Conservation (phyloP, 164 flowering plant species). For the Tetrastigma voinierianum region DNA sequence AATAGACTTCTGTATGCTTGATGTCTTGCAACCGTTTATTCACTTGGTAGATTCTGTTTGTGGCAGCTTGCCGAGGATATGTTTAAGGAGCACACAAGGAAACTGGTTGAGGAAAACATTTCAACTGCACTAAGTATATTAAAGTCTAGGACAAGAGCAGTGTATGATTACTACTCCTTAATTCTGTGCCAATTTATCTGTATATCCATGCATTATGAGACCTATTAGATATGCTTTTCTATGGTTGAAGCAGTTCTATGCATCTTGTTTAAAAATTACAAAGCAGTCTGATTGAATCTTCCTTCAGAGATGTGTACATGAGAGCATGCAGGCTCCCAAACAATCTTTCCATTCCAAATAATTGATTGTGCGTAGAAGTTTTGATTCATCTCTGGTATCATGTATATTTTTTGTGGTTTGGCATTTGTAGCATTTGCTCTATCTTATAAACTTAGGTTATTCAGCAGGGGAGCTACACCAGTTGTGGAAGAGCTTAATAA, state of each 20-base stretch:
- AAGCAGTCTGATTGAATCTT: background rate
- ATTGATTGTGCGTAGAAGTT: background rate
- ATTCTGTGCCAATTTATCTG: background rate
- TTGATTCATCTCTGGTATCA: background rate
- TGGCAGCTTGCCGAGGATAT: slow-evolving; percentile 88
- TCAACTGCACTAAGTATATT: slow-evolving; percentile 52
- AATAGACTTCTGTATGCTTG: background rate
- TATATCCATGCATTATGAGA: background rate
- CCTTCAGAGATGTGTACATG: background rate
- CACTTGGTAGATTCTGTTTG: slow-evolving; percentile 4
- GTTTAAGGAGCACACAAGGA: slow-evolving; percentile 74
- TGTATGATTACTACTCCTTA: slow-evolving; percentile 36
- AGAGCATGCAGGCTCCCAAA: no score
- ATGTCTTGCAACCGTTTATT: slow-evolving; percentile 4
- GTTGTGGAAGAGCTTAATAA: slow-evolving; percentile 73
- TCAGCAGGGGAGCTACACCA: slow-evolving; percentile 48
- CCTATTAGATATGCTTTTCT: background rate
- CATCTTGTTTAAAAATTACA: no score
- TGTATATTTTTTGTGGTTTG: background rate
- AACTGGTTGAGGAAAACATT: slow-evolving; percentile 74
- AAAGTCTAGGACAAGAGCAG: slow-evolving; percentile 71
- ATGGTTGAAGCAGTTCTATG: background rate
- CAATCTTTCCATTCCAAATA: background rate
- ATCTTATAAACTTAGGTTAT: slow-evolving; percentile 18
- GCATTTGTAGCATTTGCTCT: background rate